Base-by-base conservation (phyloP, 225 moss, liverwort and hornwort species). In the Physcomitrellopsis africana region DNA sequence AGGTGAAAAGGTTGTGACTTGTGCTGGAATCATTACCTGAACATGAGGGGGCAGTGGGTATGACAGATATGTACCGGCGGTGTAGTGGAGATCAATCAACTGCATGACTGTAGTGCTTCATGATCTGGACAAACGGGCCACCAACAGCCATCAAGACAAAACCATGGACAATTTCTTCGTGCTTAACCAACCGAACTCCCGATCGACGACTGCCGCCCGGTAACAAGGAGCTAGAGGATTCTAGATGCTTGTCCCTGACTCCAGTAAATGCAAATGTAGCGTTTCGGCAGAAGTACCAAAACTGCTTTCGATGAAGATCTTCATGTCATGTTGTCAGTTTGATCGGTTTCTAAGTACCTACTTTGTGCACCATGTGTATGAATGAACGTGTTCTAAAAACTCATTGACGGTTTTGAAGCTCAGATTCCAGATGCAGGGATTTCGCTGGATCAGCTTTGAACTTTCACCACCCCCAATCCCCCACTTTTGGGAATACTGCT, bases 121-220 rank as follows among this genome's bases (percentile, higher is more conserved):
- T 74, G 77, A 65, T 27, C 9, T 60, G 55, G 84, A 81, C 84
- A 74, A 74, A 74, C 32, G 43, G 3, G 74, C 77, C 77, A 84
- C 84, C 84, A 65, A 84, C 84, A 69, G 77, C 51, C 74, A 70
- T 84, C 60, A 84, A 81, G 77, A 49, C 42, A 32, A 13, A 61
- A 44, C 60, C 37, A 22, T 0, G 49, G 73, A 65, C 15, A 56
- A 1, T 27, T 77, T 74, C 65, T 73, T 84, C 73, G 42, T 65
- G 76, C 57, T 47, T 24, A 80, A 73, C 77, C 77, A 77, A 73
- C 80, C 69, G 44, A 56, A 20, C 14, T 16, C 14, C 8, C 19
- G 11, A 18, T 55, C 55, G 19, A 29, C 48, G 13, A 9, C 14
- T 16, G 9, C 18, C 55, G 19, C 8, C 45, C 55, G 19, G 19